Conservation (phyloP, 345 rosid genomes). For the Reutealis trisperma region DNA sequence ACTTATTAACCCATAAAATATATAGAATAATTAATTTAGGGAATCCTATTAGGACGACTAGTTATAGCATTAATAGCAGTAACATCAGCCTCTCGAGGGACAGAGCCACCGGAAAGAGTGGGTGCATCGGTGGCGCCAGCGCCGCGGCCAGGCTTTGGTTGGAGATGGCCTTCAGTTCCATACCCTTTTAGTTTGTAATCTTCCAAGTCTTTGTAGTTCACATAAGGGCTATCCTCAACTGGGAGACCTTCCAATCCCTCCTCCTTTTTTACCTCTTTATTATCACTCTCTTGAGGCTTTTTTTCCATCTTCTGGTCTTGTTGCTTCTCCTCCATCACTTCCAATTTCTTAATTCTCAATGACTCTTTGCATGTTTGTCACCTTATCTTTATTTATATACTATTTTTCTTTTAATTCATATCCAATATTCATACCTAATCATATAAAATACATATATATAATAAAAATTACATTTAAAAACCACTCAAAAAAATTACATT, state of each 20-base stretch:
- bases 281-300: not conserved
- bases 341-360: not conserved
- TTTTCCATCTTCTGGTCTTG: conserved; percentile 11
- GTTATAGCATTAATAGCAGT: conserved; percentile 21
- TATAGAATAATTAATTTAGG: no score
- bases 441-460: no score
- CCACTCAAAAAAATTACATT: no score
- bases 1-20: no score
- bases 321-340: conserved; percentile 18
- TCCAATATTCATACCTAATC: no score
- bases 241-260: conserved; percentile 29
- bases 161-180: conserved; percentile 59
- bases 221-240: conserved; percentile 42
- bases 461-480: no score
- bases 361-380: not conserved
- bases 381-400: no score
- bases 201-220: conserved; percentile 42
- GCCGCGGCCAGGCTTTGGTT: conserved; percentile 55
- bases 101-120: conserved; percentile 49
- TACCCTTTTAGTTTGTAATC: conserved; percentile 55
- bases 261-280: conserved; percentile 1
- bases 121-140: conserved; percentile 77
- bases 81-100: conserved; percentile 25
- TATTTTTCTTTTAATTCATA: no score
- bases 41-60: not conserved